Conservation (phyloP, 2,329 filamentous ascomycete species). For the Pseudogymnoascus sp. region DNA sequence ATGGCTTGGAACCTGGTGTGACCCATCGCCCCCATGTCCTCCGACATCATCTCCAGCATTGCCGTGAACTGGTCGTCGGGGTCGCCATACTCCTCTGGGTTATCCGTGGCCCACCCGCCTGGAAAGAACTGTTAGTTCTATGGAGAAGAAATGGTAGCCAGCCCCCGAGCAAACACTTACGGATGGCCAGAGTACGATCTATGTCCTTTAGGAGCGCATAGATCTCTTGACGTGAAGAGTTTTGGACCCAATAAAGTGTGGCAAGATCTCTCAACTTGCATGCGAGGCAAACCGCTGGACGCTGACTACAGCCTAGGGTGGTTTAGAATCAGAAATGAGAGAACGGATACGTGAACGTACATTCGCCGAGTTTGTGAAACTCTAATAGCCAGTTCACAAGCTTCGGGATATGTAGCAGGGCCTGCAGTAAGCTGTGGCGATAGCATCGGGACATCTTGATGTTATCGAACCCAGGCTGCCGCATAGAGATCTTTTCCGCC, state of each 20-base stretch:
- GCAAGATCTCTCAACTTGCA: conserved; percentile 13
- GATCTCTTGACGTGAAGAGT: background rate
- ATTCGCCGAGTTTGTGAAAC: conserved; percentile 19
- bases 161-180: conserved; percentile 10
- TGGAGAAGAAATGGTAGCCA: background rate
- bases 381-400: conserved; percentile 26
- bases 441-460: conserved; percentile 25
- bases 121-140: background rate
- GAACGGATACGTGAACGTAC: conserved; percentile 13
- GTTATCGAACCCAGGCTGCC: conserved; percentile 24
- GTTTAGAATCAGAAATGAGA: background rate
- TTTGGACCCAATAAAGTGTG: conserved; percentile 13
- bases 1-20: conserved; percentile 16
- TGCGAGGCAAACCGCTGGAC: conserved; percentile 12
- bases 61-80: conserved; percentile 25
- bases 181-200: conserved; percentile 13
- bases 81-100: conserved; percentile 22
- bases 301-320: conserved; percentile 11
- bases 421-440: conserved; percentile 26
- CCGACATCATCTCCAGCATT: conserved; percentile 19
- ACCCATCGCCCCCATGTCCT: conserved; percentile 18
- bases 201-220: conserved; percentile 10
- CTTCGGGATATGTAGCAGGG: conserved; percentile 26
- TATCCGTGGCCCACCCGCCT: conserved; percentile 20
- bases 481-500: conserved; percentile 16